Evolutionary conservation across 2,329 filamentous ascomycete genomes (phyloP).

Genomic region (Pseudocercospora macadamiae): DNA sequence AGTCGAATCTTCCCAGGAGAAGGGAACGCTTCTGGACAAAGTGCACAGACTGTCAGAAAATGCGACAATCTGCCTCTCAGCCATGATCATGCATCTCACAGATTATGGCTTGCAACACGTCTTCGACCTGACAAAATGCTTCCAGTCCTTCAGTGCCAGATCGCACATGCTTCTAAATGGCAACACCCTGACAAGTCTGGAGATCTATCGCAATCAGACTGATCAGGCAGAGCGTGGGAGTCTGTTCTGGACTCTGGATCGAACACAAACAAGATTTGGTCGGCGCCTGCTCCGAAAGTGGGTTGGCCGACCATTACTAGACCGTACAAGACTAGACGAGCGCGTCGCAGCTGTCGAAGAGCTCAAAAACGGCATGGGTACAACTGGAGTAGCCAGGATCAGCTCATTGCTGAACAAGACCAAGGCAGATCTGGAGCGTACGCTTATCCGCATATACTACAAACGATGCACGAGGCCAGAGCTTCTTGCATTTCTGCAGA

Average conservation of each 20-base stretch:
- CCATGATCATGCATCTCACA: slow-evolving; percentile 91
- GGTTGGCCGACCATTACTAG: slow-evolving; percentile 87
- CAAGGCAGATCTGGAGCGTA: slow-evolving; percentile 85
- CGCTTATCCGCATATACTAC: slow-evolving; percentile 94
- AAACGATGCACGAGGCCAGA: slow-evolving; percentile 92
- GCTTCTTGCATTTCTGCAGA: slow-evolving; percentile 80
- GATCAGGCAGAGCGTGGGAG: slow-evolving; percentile 84
- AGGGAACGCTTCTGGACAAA: slow-evolving; percentile 74
- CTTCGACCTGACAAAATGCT: slow-evolving; percentile 95
- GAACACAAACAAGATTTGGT: slow-evolving; percentile 87
- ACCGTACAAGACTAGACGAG: slow-evolving; percentile 73
- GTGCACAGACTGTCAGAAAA: slow-evolving; percentile 82
- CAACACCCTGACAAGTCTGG: slow-evolving; percentile 88
- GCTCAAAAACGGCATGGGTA: slow-evolving; percentile 69
- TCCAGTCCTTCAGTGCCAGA: slow-evolving; percentile 89
- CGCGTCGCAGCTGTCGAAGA: slow-evolving; percentile 86
- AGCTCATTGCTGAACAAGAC: slow-evolving; percentile 71
- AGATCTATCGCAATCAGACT: slow-evolving; percentile 94
- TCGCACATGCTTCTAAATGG: slow-evolving; percentile 97
- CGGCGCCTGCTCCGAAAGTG: slow-evolving; percentile 88
- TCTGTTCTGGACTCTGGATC: slow-evolving; percentile 92
- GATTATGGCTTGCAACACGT: slow-evolving; percentile 95
- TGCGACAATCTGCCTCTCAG: slow-evolving; percentile 88
- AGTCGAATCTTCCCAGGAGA: slow-evolving; percentile 46
- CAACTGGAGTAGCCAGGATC: slow-evolving; percentile 71